Evolutionary conservation across 2,329 filamentous ascomycete genomes (phyloP).

Genomic region (Phialophora macrospora): DNA sequence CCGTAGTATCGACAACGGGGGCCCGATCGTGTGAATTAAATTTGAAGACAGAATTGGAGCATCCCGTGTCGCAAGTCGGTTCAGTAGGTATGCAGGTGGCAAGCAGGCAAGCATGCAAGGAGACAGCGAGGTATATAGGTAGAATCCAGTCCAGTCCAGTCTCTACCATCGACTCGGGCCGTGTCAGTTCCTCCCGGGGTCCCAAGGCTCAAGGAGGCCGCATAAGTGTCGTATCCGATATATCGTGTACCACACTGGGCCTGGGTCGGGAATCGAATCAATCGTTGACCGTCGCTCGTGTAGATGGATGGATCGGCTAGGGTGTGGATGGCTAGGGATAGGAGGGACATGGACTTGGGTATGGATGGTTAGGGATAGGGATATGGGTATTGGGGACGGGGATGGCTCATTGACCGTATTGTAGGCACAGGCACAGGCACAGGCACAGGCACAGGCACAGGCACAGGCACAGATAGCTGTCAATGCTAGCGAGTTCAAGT

Average conservation of each 20-base stretch:
- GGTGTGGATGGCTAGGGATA: no score
- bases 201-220: background rate
- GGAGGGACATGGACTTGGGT: no score
- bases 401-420: no score
- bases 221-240: background rate
- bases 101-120: background rate
- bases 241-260: background rate
- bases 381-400: no score
- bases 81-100: background rate
- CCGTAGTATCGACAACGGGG: background rate
- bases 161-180: background rate
- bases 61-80: background rate
- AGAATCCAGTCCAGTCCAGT: background rate
- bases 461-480: no score
- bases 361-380: no score
- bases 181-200: background rate
- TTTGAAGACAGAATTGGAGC: background rate
- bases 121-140: background rate
- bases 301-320: no score
- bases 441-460: no score
- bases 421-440: no score
- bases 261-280: background rate
- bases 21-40: background rate
- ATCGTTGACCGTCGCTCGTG: no score
- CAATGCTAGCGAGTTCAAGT: no score